These are phyloP conservation scores for Rhizophagus prolifer DNA, from an alignment of 192 early-diverging fungal species.

Conservation along the genomic window DNA sequence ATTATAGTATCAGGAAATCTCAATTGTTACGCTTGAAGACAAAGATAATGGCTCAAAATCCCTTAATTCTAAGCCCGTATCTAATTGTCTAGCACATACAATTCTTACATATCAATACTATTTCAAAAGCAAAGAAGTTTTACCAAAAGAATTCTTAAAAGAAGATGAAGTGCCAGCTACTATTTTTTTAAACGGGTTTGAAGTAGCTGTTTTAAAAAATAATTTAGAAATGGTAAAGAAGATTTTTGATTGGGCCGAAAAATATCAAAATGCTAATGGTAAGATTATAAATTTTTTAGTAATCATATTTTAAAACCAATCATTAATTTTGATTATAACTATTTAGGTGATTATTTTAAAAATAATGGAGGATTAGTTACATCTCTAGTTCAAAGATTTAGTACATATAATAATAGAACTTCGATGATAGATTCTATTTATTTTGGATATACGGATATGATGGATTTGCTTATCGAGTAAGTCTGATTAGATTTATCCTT, in stretches of 20 bases:
- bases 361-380: neutral
- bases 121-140: too few species aligned
- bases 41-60: too few species aligned
- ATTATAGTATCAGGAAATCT: too few species aligned
- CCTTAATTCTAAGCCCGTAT: too few species aligned
- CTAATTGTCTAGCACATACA: too few species aligned
- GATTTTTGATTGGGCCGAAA: neutral
- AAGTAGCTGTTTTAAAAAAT: neutral
- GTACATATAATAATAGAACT: neutral
- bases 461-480: constrained; percentile 17
- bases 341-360: neutral
- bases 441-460: neutral
- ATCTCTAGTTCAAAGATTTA: neutral
- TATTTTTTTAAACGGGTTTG: neutral
- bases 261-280: neutral
- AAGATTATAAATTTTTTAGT: neutral
- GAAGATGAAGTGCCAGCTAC: neutral
- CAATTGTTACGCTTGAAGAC: too few species aligned
- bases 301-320: neutral
- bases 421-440: neutral
- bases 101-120: too few species aligned
- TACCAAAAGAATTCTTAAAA: too few species aligned
- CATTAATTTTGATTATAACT: neutral
- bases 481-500: too few species aligned
- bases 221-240: neutral